Conservation (phyloP, 371 early-diverging fungal species). For the Vairimorpha ceranae region DNA sequence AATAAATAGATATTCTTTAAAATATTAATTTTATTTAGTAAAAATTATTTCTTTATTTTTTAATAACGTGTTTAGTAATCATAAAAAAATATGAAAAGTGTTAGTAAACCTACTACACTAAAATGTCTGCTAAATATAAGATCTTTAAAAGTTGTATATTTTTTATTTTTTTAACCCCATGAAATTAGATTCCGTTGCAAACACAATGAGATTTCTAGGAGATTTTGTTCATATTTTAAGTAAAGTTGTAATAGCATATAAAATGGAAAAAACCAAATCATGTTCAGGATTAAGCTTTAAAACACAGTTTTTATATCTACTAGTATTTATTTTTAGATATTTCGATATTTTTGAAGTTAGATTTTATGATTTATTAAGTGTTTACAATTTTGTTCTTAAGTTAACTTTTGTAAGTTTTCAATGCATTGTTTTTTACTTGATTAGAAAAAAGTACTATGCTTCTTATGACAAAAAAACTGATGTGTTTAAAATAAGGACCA, state of each 20-base stretch:
- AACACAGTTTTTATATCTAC: constrained; percentile 80
- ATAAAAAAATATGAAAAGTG: too few species aligned
- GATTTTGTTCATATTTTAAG: constrained; percentile 48
- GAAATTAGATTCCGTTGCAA: background rate
- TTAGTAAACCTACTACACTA: too few species aligned
- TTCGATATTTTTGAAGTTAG: constrained; percentile 71
- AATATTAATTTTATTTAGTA: too few species aligned
- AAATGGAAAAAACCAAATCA: constrained; percentile 57
- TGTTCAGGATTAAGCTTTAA: constrained; percentile 84
- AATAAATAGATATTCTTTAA: too few species aligned
- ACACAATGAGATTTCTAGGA: constrained; percentile 38
- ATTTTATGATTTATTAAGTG: constrained; percentile 26
- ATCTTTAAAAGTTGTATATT: background rate
- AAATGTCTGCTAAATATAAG: background rate
- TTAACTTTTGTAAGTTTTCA: constrained; percentile 77
- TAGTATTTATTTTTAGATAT: constrained; percentile 88
- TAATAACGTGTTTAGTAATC: background rate
- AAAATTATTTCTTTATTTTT: background rate
- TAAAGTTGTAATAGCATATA: constrained; percentile 54
- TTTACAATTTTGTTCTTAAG: constrained; percentile 91
- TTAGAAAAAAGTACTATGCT: constrained; percentile 73
- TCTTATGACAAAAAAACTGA: constrained; percentile 82
- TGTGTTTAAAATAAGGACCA: constrained; percentile 66
- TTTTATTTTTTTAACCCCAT: constrained; percentile 21
- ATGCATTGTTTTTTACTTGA: constrained; percentile 77